These are phyloP conservation scores for Combretum micranthum DNA, from an alignment of 345 rosid genomes.

Conservation along the genomic window DNA sequence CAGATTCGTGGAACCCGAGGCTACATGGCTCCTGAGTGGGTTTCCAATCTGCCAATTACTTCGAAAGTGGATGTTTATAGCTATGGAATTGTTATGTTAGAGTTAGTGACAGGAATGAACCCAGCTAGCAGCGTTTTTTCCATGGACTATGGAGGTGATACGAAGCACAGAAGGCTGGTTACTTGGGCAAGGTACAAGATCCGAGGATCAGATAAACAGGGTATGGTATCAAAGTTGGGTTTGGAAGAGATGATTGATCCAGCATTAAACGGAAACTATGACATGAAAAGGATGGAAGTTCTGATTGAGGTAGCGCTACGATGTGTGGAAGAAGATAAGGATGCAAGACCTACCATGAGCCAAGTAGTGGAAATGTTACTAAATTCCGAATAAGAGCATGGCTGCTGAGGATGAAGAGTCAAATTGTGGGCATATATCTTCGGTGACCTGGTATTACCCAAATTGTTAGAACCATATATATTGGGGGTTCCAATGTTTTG, in stretches of 20 bases:
- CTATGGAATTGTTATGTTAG: conserved; percentile 31
- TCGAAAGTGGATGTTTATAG: conserved; percentile 29
- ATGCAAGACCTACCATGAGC: conserved; percentile 30
- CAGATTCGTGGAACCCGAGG: conserved; percentile 23
- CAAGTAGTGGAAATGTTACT: conserved; percentile 21
- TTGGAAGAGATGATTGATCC: conserved; percentile 20
- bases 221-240: neutral
- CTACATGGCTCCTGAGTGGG: conserved; percentile 25
- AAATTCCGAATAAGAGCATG: neutral
- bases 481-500: no score
- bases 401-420: no score
- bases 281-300: conserved; percentile 1
- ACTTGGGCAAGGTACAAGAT: conserved; percentile 13
- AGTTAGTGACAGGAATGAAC: conserved; percentile 25
- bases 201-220: neutral
- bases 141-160: conserved; percentile 7
- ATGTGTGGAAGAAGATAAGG: conserved; percentile 32
- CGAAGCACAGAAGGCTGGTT: conserved; percentile 13
- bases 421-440: no score
- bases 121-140: neutral
- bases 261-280: neutral
- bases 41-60: conserved; percentile 12
- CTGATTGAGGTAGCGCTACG: conserved; percentile 13
- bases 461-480: no score
- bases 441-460: no score